Conservation (phyloP, 108 stramenopile species). For the Nitzschia palea region DNA sequence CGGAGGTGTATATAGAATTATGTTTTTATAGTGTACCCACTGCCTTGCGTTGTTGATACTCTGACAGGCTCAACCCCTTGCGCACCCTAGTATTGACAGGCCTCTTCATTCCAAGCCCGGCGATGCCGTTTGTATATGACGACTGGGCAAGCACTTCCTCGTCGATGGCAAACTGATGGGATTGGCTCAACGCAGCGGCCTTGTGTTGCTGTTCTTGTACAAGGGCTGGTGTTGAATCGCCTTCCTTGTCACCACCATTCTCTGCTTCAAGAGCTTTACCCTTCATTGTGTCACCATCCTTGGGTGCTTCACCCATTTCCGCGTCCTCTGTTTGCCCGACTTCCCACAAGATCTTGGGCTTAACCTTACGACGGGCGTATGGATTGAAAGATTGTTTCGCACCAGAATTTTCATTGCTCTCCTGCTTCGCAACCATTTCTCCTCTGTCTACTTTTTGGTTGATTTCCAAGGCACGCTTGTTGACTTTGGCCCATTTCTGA, state of each 20-base stretch:
- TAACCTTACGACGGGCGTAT: constrained; percentile 83
- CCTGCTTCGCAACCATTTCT: constrained; percentile 52
- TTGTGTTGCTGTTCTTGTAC: constrained; percentile 40
- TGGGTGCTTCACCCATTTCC: constrained; percentile 29
- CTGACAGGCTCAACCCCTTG: constrained; percentile 70
- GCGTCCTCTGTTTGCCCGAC: constrained; percentile 68
- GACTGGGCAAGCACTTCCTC: constrained; percentile 73
- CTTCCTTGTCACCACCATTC: constrained; percentile 26
- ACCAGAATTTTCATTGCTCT: constrained; percentile 37
- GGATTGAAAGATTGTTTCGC: constrained; percentile 66
- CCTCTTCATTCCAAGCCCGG: constrained; percentile 50
- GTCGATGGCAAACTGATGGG: constrained; percentile 71
- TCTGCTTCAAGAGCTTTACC: constrained; percentile 6
- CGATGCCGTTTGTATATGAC: constrained; percentile 35
- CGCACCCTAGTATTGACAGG: constrained; percentile 41
- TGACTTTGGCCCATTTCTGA: constrained; percentile 85
- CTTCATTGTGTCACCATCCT: constrained; percentile 4
- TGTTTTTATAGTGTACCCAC: constrained; percentile 67
- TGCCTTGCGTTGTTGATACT: constrained; percentile 72
- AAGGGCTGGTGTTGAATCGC: constrained; percentile 31
- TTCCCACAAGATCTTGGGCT: constrained; percentile 91
- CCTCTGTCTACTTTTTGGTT: constrained; percentile 77
- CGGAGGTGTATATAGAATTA: too few relatives aligned
- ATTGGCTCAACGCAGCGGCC: constrained; percentile 46
- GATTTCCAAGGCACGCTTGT: constrained; percentile 64